phyloP scores from a whole-genome alignment of 192 early-diverging fungal genomes.

The Umbelopsis ramanniana region DNA sequence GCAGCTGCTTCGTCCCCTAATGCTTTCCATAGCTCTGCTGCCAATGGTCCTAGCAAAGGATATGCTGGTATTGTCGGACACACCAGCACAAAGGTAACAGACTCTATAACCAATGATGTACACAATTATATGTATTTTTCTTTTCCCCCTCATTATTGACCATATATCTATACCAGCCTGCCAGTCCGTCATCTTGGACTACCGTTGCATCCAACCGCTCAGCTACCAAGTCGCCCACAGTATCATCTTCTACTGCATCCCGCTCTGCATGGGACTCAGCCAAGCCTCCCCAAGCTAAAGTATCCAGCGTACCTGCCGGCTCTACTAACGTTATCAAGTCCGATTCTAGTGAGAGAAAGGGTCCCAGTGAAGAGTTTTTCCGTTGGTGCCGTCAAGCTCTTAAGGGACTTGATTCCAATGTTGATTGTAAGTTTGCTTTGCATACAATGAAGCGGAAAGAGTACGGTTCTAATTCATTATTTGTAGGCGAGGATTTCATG shows the following conservation, averaged over 20 bases:
- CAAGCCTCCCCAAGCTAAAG: background rate
- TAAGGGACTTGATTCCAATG: constrained; percentile 55
- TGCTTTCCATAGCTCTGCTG: constrained; percentile 26
- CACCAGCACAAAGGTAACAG: background rate
- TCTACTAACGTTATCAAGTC: constrained; percentile 4
- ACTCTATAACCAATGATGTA: background rate
- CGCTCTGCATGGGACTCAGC: constrained; percentile 29
- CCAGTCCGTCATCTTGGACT: constrained; percentile 35
- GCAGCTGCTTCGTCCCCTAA: constrained; percentile 15
- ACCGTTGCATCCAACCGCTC: constrained; percentile 37
- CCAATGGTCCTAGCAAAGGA: constrained; percentile 26
- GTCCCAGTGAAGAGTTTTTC: constrained; percentile 69
- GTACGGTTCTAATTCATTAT: background rate
- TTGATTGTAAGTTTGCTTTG: constrained; percentile 50
- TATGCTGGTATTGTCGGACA: constrained; percentile 28
- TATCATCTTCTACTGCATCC: constrained; percentile 1
- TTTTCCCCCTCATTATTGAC: background rate
- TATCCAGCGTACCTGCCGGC: background rate
- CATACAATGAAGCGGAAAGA: background rate
- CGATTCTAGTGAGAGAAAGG: constrained; percentile 15
- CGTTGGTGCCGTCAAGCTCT: constrained; percentile 73
- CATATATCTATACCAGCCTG: constrained; percentile 2
- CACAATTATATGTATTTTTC: background rate
- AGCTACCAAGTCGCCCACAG: background rate
- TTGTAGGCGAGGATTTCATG: constrained; percentile 69